These are phyloP conservation scores for Metschnikowia henanensis DNA, from an alignment of 805 yeast species.

Conservation along the genomic window DNA sequence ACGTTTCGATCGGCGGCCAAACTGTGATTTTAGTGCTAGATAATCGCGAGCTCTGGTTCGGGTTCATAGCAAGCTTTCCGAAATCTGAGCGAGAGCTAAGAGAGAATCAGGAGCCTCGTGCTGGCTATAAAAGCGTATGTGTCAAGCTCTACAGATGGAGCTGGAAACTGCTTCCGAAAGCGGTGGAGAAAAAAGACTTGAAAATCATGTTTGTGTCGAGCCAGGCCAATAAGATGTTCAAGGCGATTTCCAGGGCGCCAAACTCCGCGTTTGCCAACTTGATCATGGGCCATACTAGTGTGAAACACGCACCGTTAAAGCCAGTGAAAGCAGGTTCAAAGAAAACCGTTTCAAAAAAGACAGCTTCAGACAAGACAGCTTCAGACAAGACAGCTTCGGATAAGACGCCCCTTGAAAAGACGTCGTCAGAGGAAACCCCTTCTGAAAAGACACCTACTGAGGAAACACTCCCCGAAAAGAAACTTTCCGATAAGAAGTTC, in stretches of 20 bases:
- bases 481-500: conserved; percentile 35
- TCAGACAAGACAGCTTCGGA: no score
- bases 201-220: neutral
- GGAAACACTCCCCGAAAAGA: no score
- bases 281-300: neutral
- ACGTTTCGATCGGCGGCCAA: neutral
- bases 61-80: neutral
- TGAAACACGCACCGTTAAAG: neutral
- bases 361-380: no score
- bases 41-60: neutral
- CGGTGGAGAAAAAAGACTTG: neutral
- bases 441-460: no score
- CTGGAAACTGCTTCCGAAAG: neutral
- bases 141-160: neutral
- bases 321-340: neutral
- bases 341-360: no score
- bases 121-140: neutral
- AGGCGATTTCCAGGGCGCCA: neutral
- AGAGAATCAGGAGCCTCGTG: neutral
- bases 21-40: neutral
- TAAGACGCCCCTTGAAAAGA: no score
- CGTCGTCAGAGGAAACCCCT: no score
- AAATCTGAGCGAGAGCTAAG: neutral
- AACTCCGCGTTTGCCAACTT: neutral
- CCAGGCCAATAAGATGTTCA: neutral